Percentiles rank a stretch among this genome's conserved stretches.
Conservation (phyloP, 2,329 filamentous ascomycete species). For the Sporothrix sp. region DNA sequence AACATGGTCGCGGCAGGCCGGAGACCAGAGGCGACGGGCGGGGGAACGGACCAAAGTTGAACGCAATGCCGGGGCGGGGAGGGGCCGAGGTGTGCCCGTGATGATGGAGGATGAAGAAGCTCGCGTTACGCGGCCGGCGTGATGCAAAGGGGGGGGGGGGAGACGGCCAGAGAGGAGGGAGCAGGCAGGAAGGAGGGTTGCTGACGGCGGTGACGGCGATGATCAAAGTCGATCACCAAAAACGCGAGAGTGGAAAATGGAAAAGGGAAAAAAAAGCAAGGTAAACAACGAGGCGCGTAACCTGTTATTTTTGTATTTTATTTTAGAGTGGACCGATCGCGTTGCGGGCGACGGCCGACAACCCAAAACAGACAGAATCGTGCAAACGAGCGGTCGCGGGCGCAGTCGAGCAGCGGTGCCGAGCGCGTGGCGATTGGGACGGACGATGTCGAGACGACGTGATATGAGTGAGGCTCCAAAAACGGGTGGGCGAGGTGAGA, state of each 20-base stretch:
- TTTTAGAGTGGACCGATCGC: conserved; percentile 12
- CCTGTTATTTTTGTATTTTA: conserved; percentile 11
- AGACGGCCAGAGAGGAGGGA: not conserved
- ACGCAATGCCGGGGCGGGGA: not conserved
- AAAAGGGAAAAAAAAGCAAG: not conserved
- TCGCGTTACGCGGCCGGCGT: conserved; percentile 2
- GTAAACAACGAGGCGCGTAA: conserved; percentile 14
- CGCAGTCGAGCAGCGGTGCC: not conserved
- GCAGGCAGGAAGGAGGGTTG: not conserved
- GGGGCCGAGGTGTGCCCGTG: not conserved
- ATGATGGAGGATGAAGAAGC: not conserved
- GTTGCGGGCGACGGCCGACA: conserved; percentile 2
- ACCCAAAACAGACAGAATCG: not conserved
- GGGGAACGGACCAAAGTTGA: not conserved
- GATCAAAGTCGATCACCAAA: not conserved
- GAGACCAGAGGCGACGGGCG: not conserved
- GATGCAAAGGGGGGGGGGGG: not conserved
- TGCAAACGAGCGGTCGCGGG: not conserved
- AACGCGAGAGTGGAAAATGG: not conserved
- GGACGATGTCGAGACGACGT: not conserved
- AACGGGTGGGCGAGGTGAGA: not conserved
- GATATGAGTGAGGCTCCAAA: not conserved
- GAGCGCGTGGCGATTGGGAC: not conserved
- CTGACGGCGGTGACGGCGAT: not conserved
- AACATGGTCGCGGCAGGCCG: conserved; percentile 56